phyloP scores from a whole-genome alignment of 306 rosid genomes.

The Citrullus colocynthis region DNA sequence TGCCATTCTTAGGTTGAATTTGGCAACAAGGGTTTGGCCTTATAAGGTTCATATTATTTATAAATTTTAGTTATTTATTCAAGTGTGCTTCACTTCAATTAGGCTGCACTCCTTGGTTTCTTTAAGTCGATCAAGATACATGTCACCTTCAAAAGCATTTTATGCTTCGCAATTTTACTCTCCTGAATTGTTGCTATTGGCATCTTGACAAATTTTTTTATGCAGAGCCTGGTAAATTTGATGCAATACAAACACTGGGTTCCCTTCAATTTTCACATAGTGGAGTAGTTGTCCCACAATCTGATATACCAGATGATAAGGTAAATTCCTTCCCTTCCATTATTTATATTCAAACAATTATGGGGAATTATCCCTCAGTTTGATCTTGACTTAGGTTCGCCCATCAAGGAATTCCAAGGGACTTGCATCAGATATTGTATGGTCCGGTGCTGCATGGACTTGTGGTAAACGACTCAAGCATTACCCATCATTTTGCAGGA shows the following conservation, averaged over 20 bases:
- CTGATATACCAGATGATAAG: conserved; percentile 27
- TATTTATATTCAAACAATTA: not conserved
- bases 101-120: not conserved
- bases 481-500: conserved; percentile 67
- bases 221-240: conserved; percentile 39
- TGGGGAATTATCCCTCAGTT: not conserved
- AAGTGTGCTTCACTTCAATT: not conserved
- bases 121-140: not conserved
- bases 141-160: not conserved
- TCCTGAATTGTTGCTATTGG: not conserved
- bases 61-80: not conserved
- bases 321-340: conserved; percentile 20
- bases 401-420: conserved; percentile 41
- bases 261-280: conserved; percentile 23
- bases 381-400: conserved; percentile 34
- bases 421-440: conserved; percentile 58
- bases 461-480: conserved; percentile 96
- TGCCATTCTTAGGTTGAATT: not conserved
- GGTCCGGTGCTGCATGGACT: conserved; percentile 91
- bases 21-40: not conserved
- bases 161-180: not conserved
- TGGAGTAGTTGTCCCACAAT: conserved; percentile 23
- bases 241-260: conserved; percentile 26
- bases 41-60: not conserved
- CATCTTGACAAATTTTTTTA: not conserved